Percentiles rank a stretch among this genome's conserved stretches.
Conservation (phyloP, 306 rosid species). For the Cicer yamashitae region DNA sequence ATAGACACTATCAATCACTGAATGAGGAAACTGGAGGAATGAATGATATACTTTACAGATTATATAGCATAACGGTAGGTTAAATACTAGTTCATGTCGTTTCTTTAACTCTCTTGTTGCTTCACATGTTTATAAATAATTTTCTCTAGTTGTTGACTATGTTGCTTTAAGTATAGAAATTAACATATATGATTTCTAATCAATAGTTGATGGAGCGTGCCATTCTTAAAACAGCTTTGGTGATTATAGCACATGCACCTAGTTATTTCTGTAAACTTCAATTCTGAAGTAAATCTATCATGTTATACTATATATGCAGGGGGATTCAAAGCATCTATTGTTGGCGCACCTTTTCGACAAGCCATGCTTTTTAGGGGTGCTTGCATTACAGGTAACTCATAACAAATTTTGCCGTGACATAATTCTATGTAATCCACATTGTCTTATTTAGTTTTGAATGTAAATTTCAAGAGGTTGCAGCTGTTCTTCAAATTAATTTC, state of each 20-base stretch:
- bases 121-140: conserved; percentile 16
- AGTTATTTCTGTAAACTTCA: conserved; percentile 18
- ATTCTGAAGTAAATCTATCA: conserved; percentile 23
- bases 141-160: not conserved
- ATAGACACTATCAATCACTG: conserved; percentile 65
- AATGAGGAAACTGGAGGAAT: conserved; percentile 97
- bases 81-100: conserved; percentile 1
- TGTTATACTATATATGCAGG: conserved; percentile 53
- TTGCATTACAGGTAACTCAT: conserved; percentile 75
- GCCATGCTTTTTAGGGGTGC: conserved; percentile 86
- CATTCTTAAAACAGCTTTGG: not conserved
- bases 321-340: conserved; percentile 66
- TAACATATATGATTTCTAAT: conserved; percentile 6
- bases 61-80: conserved; percentile 74
- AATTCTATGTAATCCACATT: not conserved
- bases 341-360: conserved; percentile 92
- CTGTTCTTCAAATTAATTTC: too few species aligned
- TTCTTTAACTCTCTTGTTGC: conserved; percentile 34
- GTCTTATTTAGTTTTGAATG: conserved; percentile 4
- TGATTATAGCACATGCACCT: not conserved
- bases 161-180: conserved; percentile 7
- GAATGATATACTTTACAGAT: conserved; percentile 92
- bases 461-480: conserved; percentile 14
- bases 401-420: not conserved
- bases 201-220: conserved; percentile 1